Base-by-base conservation (phyloP, 2,329 filamentous ascomycete genomes). In the Pyrenochaeta sp. region DNA sequence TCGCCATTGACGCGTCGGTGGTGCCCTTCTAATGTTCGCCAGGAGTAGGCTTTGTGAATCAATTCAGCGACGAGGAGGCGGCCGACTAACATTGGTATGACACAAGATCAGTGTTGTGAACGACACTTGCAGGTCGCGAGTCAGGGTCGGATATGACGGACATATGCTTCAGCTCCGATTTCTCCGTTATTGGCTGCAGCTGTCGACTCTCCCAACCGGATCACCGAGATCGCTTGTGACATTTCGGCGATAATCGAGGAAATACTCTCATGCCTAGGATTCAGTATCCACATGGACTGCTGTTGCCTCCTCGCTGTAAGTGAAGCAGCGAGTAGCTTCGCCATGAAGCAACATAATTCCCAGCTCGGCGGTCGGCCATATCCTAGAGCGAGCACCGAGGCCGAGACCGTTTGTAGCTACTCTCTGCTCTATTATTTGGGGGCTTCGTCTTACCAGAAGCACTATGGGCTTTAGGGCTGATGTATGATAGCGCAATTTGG, bases 131-230 rank as follows among this genome's bases (percentile, higher is more conserved):
- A 30, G 2, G 10, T 42, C 15, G 6, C 15, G 6, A 37, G 32
- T 35, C 14, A 6, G n/a, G 15, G 18, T 17, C 51, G 51, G 51
- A 58, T 49, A 37, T 52, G n/a, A 9, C 50, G 54, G 50, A 49
- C 23, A 49, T 51, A n/a, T 2, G 9, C 11, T 23, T n/a, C 31
- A 54, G 21, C 31, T 49, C 56, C 56, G 56, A 45, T 27, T 41
- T 54, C 41, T 46, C 43, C 37, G 27, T 14, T 42, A 9, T 10
- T 2, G 10, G 20, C 11, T 46, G 21, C 23, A 29, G n/a, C 17
- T 20, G 30, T 27, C 44, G n/a, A 42, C 42, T 35, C 18, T 10
- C 36, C 17, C 29, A 31, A 27, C 12, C 44, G 48, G 47, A 37
- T 37, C 17, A 4, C 46, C 42, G 43, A 41, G 33, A 15, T 36